These are phyloP conservation scores for Scleromitrula shiraiana DNA, from an alignment of 2,329 filamentous ascomycete species.

Conservation along the genomic window DNA sequence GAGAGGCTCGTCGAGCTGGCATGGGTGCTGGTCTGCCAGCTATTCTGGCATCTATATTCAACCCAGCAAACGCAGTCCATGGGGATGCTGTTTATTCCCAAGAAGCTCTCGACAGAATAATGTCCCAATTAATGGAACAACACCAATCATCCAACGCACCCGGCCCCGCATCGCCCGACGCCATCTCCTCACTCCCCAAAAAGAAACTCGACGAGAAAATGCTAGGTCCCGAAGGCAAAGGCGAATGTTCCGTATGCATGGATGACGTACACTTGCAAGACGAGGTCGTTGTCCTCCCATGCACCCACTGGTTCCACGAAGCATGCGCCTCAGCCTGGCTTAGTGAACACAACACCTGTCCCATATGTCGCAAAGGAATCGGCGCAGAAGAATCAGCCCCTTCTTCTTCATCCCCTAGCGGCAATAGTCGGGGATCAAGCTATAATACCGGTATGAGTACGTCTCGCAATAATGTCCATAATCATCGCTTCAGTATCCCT, in stretches of 20 bases:
- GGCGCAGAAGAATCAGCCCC: slow-evolving; percentile 16
- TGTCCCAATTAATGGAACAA: slow-evolving; percentile 81
- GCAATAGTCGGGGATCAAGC: slow-evolving; percentile 10
- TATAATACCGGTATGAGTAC: slow-evolving; percentile 11
- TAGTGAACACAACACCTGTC: slow-evolving; percentile 85
- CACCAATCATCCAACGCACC: slow-evolving; percentile 69
- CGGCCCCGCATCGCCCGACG: slow-evolving; percentile 67
- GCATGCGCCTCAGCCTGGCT: slow-evolving; percentile 78
- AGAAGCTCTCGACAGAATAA: slow-evolving; percentile 81
- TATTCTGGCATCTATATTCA: slow-evolving; percentile 45
- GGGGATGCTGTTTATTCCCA: slow-evolving; percentile 87
- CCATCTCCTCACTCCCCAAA: slow-evolving; percentile 66
- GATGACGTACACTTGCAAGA: slow-evolving; percentile 68
- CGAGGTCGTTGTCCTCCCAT: slow-evolving; percentile 71
- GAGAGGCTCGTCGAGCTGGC: slow-evolving; percentile 22
- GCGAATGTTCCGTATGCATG: slow-evolving; percentile 93
- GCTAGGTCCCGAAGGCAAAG: slow-evolving; percentile 55
- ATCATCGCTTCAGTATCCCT: slow-evolving; percentile 15
- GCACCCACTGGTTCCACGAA: slow-evolving; percentile 90
- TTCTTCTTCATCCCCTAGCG: slow-evolving; percentile 7
- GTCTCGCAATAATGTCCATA: slow-evolving; percentile 14
- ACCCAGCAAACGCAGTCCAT: slow-evolving; percentile 43
- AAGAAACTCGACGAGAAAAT: slow-evolving; percentile 63
- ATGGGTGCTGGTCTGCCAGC: slow-evolving; percentile 41
- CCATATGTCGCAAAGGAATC: slow-evolving; percentile 56